Evolutionary conservation across 192 early-diverging fungal species (phyloP).

Genomic region (Chytriomyces confervae): DNA sequence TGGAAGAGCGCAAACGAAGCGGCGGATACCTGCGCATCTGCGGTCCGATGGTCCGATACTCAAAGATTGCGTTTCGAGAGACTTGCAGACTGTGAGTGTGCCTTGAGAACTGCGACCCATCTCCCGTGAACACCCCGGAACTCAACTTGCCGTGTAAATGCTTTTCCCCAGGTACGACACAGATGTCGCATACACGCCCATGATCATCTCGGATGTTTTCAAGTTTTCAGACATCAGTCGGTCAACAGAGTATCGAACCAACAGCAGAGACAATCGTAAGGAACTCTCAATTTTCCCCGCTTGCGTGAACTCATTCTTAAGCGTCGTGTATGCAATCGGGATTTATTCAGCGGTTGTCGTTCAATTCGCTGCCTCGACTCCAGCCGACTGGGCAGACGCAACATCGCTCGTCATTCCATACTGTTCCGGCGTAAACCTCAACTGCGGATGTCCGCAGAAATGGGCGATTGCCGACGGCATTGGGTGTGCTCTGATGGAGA

Average conservation of each 20-base stretch:
- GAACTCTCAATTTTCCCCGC: not conserved
- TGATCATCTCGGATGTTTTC: constrained; percentile 95
- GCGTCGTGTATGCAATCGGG: not conserved
- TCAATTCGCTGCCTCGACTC: constrained; percentile 90
- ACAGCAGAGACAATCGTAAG: constrained; percentile 35
- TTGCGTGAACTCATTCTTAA: not conserved
- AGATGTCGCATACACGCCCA: constrained; percentile 92
- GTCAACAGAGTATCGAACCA: constrained; percentile 82
- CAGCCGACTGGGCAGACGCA: constrained; percentile 82
- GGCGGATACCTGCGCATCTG: constrained; percentile 74
- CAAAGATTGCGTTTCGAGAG: constrained; percentile 91
- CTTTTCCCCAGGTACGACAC: constrained; percentile 71
- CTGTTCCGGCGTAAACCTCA: constrained; percentile 58
- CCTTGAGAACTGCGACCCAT: too few species aligned
- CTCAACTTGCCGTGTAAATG: not conserved
- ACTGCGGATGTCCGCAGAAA: constrained; percentile 97
- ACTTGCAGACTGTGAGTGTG: constrained; percentile 73
- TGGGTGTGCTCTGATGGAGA: constrained; percentile 83
- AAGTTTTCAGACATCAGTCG: constrained; percentile 81
- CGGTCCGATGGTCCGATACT: constrained; percentile 97
- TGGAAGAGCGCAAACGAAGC: constrained; percentile 24
- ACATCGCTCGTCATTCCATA: constrained; percentile 77
- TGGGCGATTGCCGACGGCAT: constrained; percentile 93
- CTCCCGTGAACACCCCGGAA: not conserved
- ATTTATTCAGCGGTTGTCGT: constrained; percentile 69